Evolutionary conservation across 164 flowering plant species (phyloP).

Genomic region (Santalum album): DNA sequence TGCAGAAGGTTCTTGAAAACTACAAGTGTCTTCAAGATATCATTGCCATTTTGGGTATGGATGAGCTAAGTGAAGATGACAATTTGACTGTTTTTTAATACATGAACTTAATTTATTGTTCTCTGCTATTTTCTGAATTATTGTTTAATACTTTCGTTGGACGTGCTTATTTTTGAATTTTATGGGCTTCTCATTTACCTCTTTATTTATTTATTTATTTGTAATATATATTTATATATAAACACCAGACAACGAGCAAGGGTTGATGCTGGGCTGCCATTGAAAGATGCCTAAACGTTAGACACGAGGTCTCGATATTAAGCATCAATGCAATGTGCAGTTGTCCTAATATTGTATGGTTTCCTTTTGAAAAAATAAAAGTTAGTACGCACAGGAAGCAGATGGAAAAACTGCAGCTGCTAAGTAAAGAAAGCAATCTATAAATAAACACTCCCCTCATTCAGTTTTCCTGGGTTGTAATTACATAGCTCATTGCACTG

Average conservation of each 20-base stretch:
- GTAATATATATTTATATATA: no score
- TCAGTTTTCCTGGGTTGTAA: not conserved
- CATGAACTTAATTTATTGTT: not conserved
- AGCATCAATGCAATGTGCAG: not conserved
- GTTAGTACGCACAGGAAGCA: constrained; percentile 67
- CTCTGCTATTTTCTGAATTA: not conserved
- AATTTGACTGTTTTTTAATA: constrained; percentile 78
- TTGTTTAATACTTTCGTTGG: no score
- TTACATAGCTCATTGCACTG: no score
- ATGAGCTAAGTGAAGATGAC: constrained; percentile 97
- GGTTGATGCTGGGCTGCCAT: constrained; percentile 99
- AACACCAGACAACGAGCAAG: constrained; percentile 81
- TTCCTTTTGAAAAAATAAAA: not conserved
- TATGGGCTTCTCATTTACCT: no score
- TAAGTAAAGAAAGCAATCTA: constrained; percentile 83
- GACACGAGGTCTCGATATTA: constrained; percentile 76
- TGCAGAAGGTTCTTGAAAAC: constrained; percentile 86
- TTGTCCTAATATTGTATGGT: not conserved
- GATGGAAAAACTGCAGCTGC: constrained; percentile 92
- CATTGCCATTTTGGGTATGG: constrained; percentile 99
- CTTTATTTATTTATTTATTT: no score
- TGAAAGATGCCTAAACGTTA: constrained; percentile 76
- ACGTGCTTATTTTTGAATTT: no score
- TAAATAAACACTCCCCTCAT: constrained; percentile 80
- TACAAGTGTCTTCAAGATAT: constrained; percentile 97